A percentile compares a stretch with the other conserved stretches of the same genome.
These are phyloP conservation scores for Thelonectria olida DNA, from an alignment of 2,329 filamentous ascomycete species.

Conservation along the genomic window DNA sequence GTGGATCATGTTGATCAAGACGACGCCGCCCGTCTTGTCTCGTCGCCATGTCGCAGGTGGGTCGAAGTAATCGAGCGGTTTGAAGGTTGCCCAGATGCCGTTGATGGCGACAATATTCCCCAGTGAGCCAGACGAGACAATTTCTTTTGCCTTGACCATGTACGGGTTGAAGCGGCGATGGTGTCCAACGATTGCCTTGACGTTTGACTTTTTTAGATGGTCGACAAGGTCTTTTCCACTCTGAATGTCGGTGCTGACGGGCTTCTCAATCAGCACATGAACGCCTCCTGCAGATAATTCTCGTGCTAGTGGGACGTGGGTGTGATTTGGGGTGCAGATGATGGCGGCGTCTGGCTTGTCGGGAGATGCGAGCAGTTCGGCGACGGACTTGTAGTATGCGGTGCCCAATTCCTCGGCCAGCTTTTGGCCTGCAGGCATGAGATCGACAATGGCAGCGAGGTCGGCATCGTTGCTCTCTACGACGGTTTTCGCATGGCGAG, in stretches of 20 bases:
- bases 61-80: conserved; percentile 61
- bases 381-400: conserved; percentile 44
- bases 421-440: conserved; percentile 28
- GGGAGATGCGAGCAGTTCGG: conserved; percentile 51
- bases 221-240: conserved; percentile 46
- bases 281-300: conserved; percentile 57
- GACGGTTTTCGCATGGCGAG: conserved; percentile 43
- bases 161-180: conserved; percentile 69
- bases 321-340: conserved; percentile 68
- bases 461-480: conserved; percentile 28
- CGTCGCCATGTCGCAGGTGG: conserved; percentile 58
- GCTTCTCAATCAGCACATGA: conserved; percentile 68
- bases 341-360: conserved; percentile 62
- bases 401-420: conserved; percentile 36
- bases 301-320: conserved; percentile 61
- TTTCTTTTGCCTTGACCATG: conserved; percentile 57
- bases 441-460: conserved; percentile 44
- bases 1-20: conserved; percentile 69
- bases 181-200: conserved; percentile 65
- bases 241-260: conserved; percentile 54
- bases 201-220: conserved; percentile 37
- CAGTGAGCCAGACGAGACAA: conserved; percentile 50
- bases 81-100: conserved; percentile 63
- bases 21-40: conserved; percentile 53
- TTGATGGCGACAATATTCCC: conserved; percentile 61